Evolutionary conservation across 169 alveolate species (phyloP).

Genomic region (Eimeria mitis): DNA sequence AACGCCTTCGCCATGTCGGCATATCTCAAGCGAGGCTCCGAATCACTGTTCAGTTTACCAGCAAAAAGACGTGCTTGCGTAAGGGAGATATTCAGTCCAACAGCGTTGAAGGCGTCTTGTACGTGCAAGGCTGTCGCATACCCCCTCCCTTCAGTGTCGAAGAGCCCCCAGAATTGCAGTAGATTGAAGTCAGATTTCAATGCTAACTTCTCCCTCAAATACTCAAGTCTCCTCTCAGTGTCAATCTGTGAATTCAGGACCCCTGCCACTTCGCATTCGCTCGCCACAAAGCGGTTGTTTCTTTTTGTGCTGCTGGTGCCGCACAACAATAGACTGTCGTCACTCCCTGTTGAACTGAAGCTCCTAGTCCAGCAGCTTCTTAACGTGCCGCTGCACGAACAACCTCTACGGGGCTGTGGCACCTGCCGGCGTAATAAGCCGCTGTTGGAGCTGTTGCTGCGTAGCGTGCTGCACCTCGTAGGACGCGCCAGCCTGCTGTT

Average conservation of each 20-base stretch:
- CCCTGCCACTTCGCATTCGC: slow-evolving; percentile 74
- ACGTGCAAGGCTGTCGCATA: slow-evolving; percentile 79
- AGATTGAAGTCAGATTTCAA: slow-evolving; percentile 78
- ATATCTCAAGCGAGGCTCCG: slow-evolving; percentile 78
- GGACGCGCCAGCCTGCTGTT: slow-evolving; percentile 48
- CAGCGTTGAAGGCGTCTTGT: slow-evolving; percentile 70
- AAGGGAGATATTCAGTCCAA: slow-evolving; percentile 62
- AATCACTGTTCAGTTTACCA: slow-evolving; percentile 63
- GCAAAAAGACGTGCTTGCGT: slow-evolving; percentile 79
- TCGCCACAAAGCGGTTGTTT: slow-evolving; percentile 12
- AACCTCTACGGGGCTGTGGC: slow-evolving; percentile 18
- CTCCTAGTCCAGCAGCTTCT: slow-evolving; percentile 7
- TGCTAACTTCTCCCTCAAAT: slow-evolving; percentile 72
- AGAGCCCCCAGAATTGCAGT: slow-evolving; percentile 80
- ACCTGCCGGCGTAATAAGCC: background rate
- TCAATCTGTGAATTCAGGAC: slow-evolving; percentile 69
- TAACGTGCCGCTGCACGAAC: slow-evolving; percentile 30
- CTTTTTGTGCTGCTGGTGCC: background rate
- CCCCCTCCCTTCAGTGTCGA: slow-evolving; percentile 80
- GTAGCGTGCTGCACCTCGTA: slow-evolving; percentile 17
- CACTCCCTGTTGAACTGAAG: background rate
- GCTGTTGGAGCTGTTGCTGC: slow-evolving; percentile 57
- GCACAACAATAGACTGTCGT: slow-evolving; percentile 31
- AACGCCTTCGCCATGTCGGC: slow-evolving; percentile 81
- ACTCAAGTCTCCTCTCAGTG: slow-evolving; percentile 74